phyloP scores from a whole-genome alignment of 2,329 filamentous ascomycete genomes.

The Cladophialophora carrionii region DNA sequence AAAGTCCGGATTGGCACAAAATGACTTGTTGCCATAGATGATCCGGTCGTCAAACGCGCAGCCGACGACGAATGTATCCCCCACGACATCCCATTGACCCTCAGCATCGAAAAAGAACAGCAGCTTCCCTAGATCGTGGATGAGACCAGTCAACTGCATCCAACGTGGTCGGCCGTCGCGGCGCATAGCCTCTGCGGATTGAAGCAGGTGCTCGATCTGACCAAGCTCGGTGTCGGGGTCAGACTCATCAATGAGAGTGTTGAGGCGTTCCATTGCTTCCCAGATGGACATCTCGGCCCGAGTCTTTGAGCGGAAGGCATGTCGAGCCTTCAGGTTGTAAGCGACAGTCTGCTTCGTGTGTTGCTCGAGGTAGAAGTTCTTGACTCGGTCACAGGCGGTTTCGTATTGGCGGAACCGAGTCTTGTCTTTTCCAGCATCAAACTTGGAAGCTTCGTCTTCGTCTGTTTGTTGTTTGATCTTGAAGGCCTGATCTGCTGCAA shows the following conservation, averaged over 20 bases:
- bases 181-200: slow-evolving; percentile 86
- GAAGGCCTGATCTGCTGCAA: slow-evolving; percentile 60
- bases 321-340: slow-evolving; percentile 81
- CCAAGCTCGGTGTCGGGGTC: slow-evolving; percentile 86
- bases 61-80: slow-evolving; percentile 57
- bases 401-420: slow-evolving; percentile 80
- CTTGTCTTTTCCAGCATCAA: slow-evolving; percentile 78
- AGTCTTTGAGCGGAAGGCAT: slow-evolving; percentile 67
- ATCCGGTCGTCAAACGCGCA: slow-evolving; percentile 66
- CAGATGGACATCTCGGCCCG: slow-evolving; percentile 81
- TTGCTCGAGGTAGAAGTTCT: slow-evolving; percentile 79
- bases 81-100: slow-evolving; percentile 92
- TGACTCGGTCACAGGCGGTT: slow-evolving; percentile 79
- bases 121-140: slow-evolving; percentile 53
- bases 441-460: slow-evolving; percentile 62
- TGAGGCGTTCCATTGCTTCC: slow-evolving; percentile 90
- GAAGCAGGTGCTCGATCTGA: slow-evolving; percentile 87
- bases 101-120: slow-evolving; percentile 67
- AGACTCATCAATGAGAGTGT: slow-evolving; percentile 86
- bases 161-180: slow-evolving; percentile 63
- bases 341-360: slow-evolving; percentile 62
- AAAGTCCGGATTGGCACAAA: slow-evolving; percentile 74
- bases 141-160: slow-evolving; percentile 55
- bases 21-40: slow-evolving; percentile 76
- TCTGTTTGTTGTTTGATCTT: slow-evolving; percentile 45